A percentile compares a stretch with the other conserved stretches of the same genome.
These are phyloP conservation scores for Drosera capensis DNA, from an alignment of 148 eudicot species.

Conservation along the genomic window DNA sequence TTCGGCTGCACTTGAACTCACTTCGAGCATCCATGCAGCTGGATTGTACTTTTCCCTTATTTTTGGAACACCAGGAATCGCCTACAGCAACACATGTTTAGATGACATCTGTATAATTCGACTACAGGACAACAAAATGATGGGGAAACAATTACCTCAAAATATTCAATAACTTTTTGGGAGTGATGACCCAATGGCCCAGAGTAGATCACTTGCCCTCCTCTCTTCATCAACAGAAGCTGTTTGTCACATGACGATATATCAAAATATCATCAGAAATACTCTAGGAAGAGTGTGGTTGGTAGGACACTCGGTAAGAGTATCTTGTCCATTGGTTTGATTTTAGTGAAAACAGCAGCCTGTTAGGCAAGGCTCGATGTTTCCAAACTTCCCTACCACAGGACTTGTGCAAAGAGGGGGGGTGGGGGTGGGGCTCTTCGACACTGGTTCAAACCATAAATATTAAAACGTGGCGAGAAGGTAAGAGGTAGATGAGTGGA, in stretches of 20 bases:
- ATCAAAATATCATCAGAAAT: background rate
- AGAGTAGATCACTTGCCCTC: slow-evolving; percentile 47
- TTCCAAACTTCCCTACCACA: too few species aligned
- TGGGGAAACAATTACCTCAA: slow-evolving; percentile 19
- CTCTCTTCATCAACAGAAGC: slow-evolving; percentile 39
- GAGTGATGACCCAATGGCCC: slow-evolving; percentile 37
- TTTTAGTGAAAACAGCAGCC: too few species aligned
- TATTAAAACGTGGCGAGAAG: background rate
- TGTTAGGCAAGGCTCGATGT: too few species aligned
- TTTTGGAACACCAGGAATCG: slow-evolving; percentile 25
- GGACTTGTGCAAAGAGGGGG: too few species aligned
- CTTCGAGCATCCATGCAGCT: slow-evolving; percentile 61
- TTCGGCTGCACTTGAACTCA: slow-evolving; percentile 32
- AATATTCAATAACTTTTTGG: slow-evolving; percentile 26
- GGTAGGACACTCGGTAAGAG: too few species aligned
- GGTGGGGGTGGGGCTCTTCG: background rate
- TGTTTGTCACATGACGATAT: slow-evolving; percentile 15
- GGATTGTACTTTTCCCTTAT: slow-evolving; percentile 51
- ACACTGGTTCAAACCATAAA: too few species aligned
- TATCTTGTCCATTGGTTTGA: too few species aligned
- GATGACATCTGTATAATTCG: background rate
- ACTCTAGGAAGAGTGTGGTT: too few species aligned
- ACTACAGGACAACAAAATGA: background rate
- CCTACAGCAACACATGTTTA: slow-evolving; percentile 21
- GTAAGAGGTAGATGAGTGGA: background rate